Evolutionary conservation across 2,329 filamentous ascomycete genomes (phyloP).

Genomic region (Pestalotiopsis sp.): DNA sequence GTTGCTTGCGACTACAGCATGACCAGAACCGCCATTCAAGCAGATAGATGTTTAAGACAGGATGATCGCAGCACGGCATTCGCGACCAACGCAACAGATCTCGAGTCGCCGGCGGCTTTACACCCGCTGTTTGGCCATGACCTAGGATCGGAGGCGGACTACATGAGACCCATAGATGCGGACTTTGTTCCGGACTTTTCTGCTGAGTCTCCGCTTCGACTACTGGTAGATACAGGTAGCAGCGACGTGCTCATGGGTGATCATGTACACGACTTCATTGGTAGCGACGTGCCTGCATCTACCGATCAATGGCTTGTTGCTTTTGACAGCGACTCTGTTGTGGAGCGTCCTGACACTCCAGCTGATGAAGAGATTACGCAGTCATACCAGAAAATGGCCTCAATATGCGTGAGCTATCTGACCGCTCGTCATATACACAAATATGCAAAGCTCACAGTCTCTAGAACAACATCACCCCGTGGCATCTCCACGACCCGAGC

Average conservation of each 20-base stretch:
- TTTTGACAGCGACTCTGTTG: background rate
- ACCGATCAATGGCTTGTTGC: background rate
- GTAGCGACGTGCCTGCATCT: background rate
- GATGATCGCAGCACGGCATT: background rate
- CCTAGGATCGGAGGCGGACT: constrained; percentile 14
- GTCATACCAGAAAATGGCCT: constrained; percentile 20
- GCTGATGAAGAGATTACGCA: constrained; percentile 16
- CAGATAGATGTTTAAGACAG: background rate
- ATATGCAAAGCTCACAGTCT: background rate
- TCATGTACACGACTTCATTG: background rate
- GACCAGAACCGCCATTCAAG: constrained; percentile 12
- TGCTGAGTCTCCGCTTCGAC: background rate
- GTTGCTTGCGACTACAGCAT: constrained; percentile 31
- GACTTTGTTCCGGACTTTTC: background rate
- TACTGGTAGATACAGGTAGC: background rate
- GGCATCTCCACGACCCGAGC: constrained; percentile 30
- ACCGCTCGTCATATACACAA: too few relatives aligned
- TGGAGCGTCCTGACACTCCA: constrained; percentile 17
- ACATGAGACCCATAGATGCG: constrained; percentile 2
- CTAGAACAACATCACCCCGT: constrained; percentile 20
- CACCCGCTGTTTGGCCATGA: background rate
- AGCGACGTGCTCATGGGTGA: background rate
- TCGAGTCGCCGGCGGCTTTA: background rate
- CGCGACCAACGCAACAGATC: background rate
- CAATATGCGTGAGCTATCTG: constrained; percentile 22